phyloP scores from a whole-genome alignment of 495 filamentous ascomycete genomes.

The Hyaloscypha variabilis region DNA sequence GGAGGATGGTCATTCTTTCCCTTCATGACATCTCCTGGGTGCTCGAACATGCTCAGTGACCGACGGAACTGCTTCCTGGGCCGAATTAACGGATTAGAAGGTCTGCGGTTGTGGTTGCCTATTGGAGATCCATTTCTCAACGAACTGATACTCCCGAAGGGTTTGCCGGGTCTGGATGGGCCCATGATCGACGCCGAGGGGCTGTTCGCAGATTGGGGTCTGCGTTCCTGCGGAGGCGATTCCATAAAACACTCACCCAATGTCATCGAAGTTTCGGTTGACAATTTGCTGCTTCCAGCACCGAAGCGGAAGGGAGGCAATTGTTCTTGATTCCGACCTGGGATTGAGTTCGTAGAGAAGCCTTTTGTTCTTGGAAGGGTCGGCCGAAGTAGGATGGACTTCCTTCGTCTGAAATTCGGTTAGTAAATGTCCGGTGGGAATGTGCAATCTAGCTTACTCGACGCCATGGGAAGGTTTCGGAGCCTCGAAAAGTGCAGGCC shows the following conservation, averaged over 20 bases:
- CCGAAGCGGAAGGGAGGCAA: constrained; percentile 78
- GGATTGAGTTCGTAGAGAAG: constrained; percentile 52
- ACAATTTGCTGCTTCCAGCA: constrained; percentile 55
- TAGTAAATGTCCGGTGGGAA: constrained; percentile 18
- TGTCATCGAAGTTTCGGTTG: constrained; percentile 59
- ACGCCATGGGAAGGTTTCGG: constrained; percentile 42
- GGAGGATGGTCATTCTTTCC: constrained; percentile 59
- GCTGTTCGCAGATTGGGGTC: constrained; percentile 57
- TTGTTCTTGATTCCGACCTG: constrained; percentile 56
- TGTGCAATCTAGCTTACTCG: constrained; percentile 47
- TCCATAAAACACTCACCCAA: constrained; percentile 77
- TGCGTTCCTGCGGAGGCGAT: constrained; percentile 74
- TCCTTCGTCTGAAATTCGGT: constrained; percentile 51
- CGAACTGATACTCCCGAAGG: constrained; percentile 32
- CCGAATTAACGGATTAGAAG: constrained; percentile 70
- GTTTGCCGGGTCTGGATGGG: constrained; percentile 22
- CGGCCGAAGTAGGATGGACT: constrained; percentile 60
- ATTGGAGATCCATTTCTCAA: constrained; percentile 33
- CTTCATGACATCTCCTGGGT: constrained; percentile 83
- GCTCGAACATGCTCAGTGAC: constrained; percentile 97
- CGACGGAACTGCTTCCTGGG: constrained; percentile 87
- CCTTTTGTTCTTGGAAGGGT: constrained; percentile 63
- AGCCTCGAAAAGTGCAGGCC: constrained; percentile 57
- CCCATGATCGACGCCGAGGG: constrained; percentile 43
- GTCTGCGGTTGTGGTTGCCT: constrained; percentile 44